These are phyloP conservation scores for Neospermospora avenae DNA, from an alignment of 2,329 filamentous ascomycete genomes.

Conservation along the genomic window DNA sequence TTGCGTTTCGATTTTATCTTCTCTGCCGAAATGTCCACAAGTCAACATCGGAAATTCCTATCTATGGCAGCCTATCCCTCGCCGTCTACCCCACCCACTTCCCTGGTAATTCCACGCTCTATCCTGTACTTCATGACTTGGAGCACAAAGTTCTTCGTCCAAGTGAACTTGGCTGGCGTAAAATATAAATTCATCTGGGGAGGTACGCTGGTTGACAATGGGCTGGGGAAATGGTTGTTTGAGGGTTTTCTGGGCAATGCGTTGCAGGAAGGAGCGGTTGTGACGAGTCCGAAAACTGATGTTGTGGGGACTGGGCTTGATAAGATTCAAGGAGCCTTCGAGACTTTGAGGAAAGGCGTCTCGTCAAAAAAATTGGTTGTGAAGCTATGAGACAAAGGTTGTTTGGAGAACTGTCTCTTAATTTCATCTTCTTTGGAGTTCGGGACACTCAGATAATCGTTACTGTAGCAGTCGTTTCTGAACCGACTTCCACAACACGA, in stretches of 20 bases:
- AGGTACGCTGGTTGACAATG: background rate
- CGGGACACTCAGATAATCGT: too few species aligned
- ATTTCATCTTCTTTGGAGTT: too few species aligned
- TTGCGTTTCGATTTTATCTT: background rate
- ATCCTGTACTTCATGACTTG: background rate
- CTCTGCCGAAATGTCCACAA: background rate
- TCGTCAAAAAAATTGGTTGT: background rate
- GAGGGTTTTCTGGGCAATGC: background rate
- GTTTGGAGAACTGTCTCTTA: too few species aligned
- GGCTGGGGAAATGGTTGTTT: background rate
- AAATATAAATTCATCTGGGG: background rate
- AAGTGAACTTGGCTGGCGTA: background rate
- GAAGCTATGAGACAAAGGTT: too few species aligned
- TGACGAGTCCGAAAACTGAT: background rate
- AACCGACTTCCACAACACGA: too few species aligned
- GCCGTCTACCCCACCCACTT: background rate
- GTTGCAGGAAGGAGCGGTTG: background rate
- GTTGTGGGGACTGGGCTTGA: background rate
- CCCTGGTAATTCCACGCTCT: background rate
- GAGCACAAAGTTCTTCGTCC: background rate
- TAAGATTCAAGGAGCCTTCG: background rate
- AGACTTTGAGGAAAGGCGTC: background rate
- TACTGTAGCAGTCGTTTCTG: too few species aligned
- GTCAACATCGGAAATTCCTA: background rate
- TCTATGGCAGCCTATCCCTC: background rate